A percentile compares a stretch with the other conserved stretches of the same genome.
Conservation (phyloP, 192 early-diverging fungal species). For the Gonapodya sp. region DNA sequence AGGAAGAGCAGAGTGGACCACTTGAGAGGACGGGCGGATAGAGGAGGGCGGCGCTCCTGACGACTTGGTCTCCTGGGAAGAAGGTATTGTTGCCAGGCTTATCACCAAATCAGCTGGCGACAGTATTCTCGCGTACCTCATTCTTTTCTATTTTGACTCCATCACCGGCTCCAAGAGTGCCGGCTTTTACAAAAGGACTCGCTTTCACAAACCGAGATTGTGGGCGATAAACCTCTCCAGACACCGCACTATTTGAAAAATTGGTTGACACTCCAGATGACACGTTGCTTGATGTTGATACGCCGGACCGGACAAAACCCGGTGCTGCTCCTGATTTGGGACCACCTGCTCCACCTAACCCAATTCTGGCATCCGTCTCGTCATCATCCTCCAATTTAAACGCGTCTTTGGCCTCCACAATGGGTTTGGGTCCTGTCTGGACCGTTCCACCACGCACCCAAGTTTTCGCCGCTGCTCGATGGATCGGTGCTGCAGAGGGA, state of each 20-base stretch:
- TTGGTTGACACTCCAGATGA: background rate
- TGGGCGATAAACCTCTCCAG: background rate
- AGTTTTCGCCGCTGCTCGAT: background rate
- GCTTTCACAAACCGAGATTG: background rate
- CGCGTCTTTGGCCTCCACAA: background rate
- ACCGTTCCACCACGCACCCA: conserved; percentile 6
- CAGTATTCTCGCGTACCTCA: too few relatives aligned
- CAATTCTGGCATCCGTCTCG: background rate
- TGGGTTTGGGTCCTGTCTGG: background rate
- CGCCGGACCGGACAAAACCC: too few relatives aligned
- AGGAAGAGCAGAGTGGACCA: background rate
- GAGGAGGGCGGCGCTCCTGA: background rate
- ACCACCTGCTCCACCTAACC: background rate
- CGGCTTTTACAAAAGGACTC: background rate
- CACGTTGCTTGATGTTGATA: background rate
- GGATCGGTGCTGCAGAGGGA: background rate
- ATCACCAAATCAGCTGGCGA: background rate
- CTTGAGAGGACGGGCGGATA: background rate
- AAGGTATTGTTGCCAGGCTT: conserved; percentile 30
- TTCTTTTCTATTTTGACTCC: background rate
- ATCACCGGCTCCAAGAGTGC: background rate
- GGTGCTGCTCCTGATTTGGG: background rate
- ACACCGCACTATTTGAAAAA: too few relatives aligned
- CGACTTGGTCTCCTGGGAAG: conserved; percentile 28
- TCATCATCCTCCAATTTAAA: background rate